Percentiles rank a stretch among this genome's conserved stretches.
Conservation (phyloP, 2,329 filamentous ascomycete genomes). For the Ophiostoma angusticollis region DNA sequence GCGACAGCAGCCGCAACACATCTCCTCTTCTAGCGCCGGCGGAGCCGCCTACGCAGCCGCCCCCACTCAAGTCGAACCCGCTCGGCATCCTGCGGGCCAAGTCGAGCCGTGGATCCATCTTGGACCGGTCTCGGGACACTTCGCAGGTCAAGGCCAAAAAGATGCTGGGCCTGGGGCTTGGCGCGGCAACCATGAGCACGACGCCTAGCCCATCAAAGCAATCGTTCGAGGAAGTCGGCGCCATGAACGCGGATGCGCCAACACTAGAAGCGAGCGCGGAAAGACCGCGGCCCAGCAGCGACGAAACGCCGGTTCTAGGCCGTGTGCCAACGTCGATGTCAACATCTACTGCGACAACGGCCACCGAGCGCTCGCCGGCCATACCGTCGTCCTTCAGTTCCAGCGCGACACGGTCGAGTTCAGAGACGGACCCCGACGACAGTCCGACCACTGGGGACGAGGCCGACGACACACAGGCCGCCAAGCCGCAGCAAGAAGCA, state of each 20-base stretch:
- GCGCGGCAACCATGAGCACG: slow-evolving; percentile 28
- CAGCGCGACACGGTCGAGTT: slow-evolving; percentile 2
- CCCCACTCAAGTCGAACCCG: slow-evolving; percentile 36
- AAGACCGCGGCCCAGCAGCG: no score
- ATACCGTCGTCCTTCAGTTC: not conserved
- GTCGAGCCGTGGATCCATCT: slow-evolving; percentile 54
- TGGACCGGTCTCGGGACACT: slow-evolving; percentile 29
- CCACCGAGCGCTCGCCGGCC: not conserved
- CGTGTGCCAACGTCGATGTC: not conserved
- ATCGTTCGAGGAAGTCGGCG: slow-evolving; percentile 22
- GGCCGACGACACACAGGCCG: slow-evolving; percentile 6
- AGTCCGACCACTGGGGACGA: slow-evolving; percentile 14
- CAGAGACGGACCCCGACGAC: slow-evolving; percentile 5
- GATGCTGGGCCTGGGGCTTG: slow-evolving; percentile 48
- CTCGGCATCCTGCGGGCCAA: slow-evolving; percentile 53
- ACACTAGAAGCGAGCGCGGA: no score
- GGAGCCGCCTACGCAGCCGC: slow-evolving; percentile 23
- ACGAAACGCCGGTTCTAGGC: no score
- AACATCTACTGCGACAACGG: not conserved
- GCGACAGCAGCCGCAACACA: slow-evolving; percentile 37
- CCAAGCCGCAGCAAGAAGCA: no score
- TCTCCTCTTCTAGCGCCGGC: slow-evolving; percentile 27
- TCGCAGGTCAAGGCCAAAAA: slow-evolving; percentile 27
- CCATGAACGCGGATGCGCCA: not conserved
- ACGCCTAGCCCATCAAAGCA: slow-evolving; percentile 28